Evolutionary conservation across 2,329 filamentous ascomycete genomes (phyloP), one percentile per base, ranked within the genome.

Genomic region (Trichothecium roseum): DNA sequence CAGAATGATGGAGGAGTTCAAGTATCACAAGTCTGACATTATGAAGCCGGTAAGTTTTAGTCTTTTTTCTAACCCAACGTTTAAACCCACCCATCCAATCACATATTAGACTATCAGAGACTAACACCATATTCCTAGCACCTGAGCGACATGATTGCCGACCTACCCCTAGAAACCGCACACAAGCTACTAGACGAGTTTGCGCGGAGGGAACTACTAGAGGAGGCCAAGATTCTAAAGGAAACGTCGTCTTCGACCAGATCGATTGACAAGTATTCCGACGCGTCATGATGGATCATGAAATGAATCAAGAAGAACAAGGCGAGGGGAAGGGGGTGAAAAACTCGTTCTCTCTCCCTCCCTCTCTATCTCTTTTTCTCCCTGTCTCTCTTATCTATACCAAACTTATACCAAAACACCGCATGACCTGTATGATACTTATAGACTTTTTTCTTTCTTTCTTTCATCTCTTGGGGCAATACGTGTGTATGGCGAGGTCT

Each of bases 1-100:
- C 34, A 42, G 44, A 3, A 38, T 47, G 30, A 43, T 50, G 37
- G 46, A 53, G 36, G 50, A 53, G 37, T 44, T 52, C 38, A 48
- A 39, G 37, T 40, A 54, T 40, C 33, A 46, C 10, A 39, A 37
- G 3, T 48, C 45, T 5, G 9, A 44, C 14, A 27, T 47, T 17
- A 47, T 44, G 34, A 45, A 47, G 8, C 15, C 38, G 26, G 42
- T 45, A 40, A 14, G 36, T 37, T 22, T 5, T 13, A n/a, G 15
- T 28, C 17, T 20, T 10, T 15, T 20, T 20, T 22, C 18, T 22
- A 26, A 4, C 20, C 29, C 10, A 30, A 16, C 20, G 4, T 24
- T 9, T 14, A 13, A n/a, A n/a, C n/a, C n/a, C n/a, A n/a, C n/a
- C n/a, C n/a, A n/a, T n/a, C n/a, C n/a, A n/a, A n/a, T n/a, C n/a